These are phyloP conservation scores for Penicillium soppii DNA, from an alignment of 495 filamentous ascomycete genomes.

Conservation along the genomic window DNA sequence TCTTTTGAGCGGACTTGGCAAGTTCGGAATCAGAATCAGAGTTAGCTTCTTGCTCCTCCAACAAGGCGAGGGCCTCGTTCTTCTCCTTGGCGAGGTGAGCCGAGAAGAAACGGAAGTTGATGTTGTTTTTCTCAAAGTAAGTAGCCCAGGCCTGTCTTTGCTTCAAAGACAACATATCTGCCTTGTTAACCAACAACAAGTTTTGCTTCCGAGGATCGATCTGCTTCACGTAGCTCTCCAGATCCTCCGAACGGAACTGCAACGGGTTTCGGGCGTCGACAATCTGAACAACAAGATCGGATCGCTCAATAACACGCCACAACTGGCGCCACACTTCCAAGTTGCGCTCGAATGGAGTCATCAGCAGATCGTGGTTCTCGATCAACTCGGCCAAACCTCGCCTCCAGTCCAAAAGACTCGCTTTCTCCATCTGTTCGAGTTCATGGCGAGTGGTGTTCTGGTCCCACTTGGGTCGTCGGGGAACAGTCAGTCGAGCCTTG, in stretches of 20 bases:
- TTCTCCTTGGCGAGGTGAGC: slow-evolving; percentile 85
- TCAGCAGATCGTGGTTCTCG: slow-evolving; percentile 87
- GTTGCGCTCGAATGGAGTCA: slow-evolving; percentile 99
- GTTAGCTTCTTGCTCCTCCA: slow-evolving; percentile 28
- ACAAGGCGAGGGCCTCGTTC: slow-evolving; percentile 64
- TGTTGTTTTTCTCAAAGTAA: slow-evolving; percentile 77
- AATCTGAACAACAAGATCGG: slow-evolving; percentile 95
- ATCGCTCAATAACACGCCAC: slow-evolving; percentile 97
- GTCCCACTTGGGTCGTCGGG: slow-evolving; percentile 88
- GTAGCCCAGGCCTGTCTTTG: slow-evolving; percentile 86
- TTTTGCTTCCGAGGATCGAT: slow-evolving; percentile 87
- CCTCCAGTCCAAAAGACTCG: slow-evolving; percentile 84
- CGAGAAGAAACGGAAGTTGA: slow-evolving; percentile 94
- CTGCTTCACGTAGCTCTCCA: slow-evolving; percentile 93
- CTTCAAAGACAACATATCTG: slow-evolving; percentile 93
- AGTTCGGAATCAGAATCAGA: slow-evolving; percentile 42
- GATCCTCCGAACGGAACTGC: slow-evolving; percentile 89
- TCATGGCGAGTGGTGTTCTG: slow-evolving; percentile 75
- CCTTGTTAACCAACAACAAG: slow-evolving; percentile 94
- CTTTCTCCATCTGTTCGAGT: slow-evolving; percentile 75
- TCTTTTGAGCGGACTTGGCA: slow-evolving; percentile 34
- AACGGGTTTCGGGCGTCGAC: slow-evolving; percentile 96
- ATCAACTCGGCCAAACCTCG: slow-evolving; percentile 88
- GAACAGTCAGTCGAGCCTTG: slow-evolving; percentile 77
- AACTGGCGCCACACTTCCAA: slow-evolving; percentile 97